Evolutionary conservation across 176 grass and related monocot genomes (phyloP), one percentile per base, ranked within the genome.

Genomic region (Elymus sibiricus): DNA sequence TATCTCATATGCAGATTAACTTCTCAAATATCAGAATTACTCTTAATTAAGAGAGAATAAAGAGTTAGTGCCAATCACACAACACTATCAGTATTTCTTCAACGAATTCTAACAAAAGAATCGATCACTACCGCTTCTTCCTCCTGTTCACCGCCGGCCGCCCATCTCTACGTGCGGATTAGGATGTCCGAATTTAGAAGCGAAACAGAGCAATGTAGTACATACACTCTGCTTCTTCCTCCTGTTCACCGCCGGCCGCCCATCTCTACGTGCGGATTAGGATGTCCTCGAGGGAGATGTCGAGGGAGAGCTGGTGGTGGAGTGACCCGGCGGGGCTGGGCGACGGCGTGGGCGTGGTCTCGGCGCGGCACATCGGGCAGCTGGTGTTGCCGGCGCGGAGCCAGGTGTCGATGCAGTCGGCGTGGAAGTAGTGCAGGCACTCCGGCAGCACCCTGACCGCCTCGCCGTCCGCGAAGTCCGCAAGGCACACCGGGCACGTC

Each of bases 351-450:
- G 85, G 81, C 49, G 85, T 88, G 34, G 88, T 79, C 66, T 86
- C 67, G 2, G 86, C 40, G 27, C 80, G 89, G 80, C 89, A 94
- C 67, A 89, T 70, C 17, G 92, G 86, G 86, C 84, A 93, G 77
- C 88, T 93, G 22, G 63, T 84, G 44, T 84, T 89, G 70, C 73
- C 44, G 44, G 32, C 40, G 0, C 71, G 66, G 8, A 93, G 85
- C 88, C 85, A 93, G 3, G 81, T 78, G 16, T 82, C 85, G 75
- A 93, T 87, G 88, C 88, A 87, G 1, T 86, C 87, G 10, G 38
- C 84, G 76, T 93, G 91, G 81, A 70, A 93, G 91, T 84, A 93
- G 81, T 93, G 87, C 70, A 77, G 71, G 85, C 88, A 93, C 76
- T 78, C 81, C 0, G 91, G 88, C 1, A 90, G 85, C 81, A 90